Evolutionary conservation across 139 green algal genomes (phyloP), one percentile per base, ranked within the genome.

Genomic region (Pycnococcus provasolii): DNA sequence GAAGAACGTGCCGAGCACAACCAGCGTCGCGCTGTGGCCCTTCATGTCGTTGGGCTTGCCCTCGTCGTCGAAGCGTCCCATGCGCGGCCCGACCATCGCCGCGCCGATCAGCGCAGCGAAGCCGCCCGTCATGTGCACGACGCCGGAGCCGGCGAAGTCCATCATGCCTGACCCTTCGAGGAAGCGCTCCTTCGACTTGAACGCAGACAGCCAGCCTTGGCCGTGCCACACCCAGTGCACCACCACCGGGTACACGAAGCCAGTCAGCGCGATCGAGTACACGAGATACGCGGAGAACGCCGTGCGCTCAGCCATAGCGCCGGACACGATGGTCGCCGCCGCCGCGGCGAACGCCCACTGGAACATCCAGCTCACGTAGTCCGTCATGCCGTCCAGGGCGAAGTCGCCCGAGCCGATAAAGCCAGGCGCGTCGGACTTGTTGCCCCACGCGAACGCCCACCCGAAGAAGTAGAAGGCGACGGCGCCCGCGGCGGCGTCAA

Each of bases 61-160:
- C 48, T 90, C 79, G 54, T 80, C 75, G 70, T 89, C 83, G 64
- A 96, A 98, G 45, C 91, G 84, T 8, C 92, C 92, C 8, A 94
- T 83, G 71, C 92, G 86, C 13, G 92, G 92, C 2, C 93, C 93
- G 1, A 94, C 70, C 43, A 97, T 81, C 59, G 71, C 80, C 42
- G 83, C 81, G 42, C 82, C 91, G 53, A 72, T 53, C 11, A 75
- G 72, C 48, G 58, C 77, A 11, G 79, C 70, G 39, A 77, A 58
- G 43, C 80, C 80, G 40, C 80, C 80, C 45, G 61, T 50, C 80
- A 85, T 85, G 70, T 85, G 79, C 44, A 85, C 79, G 59, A 85
- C 73, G 60, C 87, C 86, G 51, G 73, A 79, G 58, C 80, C 75
- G 41, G 74, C 75, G 15, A 81, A 80, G 40, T 82, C 75, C 37